These are phyloP conservation scores for Primulina huaijiensis DNA, from an alignment of 257 asterid genomes.

Conservation along the genomic window DNA sequence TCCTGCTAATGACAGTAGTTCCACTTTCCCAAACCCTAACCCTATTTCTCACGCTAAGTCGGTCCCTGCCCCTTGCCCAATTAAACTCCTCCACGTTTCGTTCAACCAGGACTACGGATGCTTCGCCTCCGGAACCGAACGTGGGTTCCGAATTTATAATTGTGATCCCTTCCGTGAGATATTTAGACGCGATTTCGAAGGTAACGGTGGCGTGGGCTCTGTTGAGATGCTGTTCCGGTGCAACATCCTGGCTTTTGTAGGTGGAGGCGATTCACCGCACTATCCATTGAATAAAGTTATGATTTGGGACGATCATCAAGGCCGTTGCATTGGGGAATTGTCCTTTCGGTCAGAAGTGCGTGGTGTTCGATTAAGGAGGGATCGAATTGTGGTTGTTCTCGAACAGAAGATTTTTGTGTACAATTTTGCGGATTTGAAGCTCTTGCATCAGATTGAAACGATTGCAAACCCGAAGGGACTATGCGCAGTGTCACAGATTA, in stretches of 20 bases:
- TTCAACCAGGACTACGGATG: conserved; percentile 92
- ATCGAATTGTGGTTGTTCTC: conserved; percentile 34
- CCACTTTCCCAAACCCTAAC: conserved; percentile 41
- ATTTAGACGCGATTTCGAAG: conserved; percentile 44
- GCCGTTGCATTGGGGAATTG: conserved; percentile 40
- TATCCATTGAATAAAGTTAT: conserved; percentile 55
- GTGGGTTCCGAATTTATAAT: conserved; percentile 63
- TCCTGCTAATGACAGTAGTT: conserved; percentile 36
- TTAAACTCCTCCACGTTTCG: conserved; percentile 62
- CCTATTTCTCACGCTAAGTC: conserved; percentile 29
- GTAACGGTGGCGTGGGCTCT: conserved; percentile 39
- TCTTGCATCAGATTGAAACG: conserved; percentile 58
- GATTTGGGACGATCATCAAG: conserved; percentile 61
- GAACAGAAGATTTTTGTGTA: conserved; percentile 25
- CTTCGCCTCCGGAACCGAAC: conserved; percentile 74
- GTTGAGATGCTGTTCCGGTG: conserved; percentile 58
- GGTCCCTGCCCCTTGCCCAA: not conserved
- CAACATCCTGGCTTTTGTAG: conserved; percentile 55
- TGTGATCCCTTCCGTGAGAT: conserved; percentile 57
- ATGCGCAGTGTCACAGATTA: conserved; percentile 63
- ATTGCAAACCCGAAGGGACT: conserved; percentile 57
- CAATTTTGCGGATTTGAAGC: conserved; percentile 12
- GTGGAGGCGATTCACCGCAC: conserved; percentile 57
- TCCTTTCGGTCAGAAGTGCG: conserved; percentile 60
- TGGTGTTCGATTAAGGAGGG: conserved; percentile 52